Base-by-base conservation (phyloP, 352 stramenopile genomes). In the Saprolegnia diclina region DNA sequence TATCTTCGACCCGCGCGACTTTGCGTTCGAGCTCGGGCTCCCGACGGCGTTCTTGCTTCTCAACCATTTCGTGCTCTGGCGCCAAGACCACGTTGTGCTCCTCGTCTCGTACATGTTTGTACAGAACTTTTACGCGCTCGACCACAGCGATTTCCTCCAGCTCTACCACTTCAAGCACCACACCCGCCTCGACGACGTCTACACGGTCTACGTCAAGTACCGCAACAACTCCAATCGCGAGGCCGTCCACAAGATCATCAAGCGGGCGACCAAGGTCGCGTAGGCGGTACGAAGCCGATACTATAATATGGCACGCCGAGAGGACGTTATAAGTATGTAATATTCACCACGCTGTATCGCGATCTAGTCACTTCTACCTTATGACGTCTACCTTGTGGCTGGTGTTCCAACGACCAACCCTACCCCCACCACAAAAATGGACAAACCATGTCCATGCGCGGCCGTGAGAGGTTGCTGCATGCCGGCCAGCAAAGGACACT, bases 121-220 rank as follows among this genome's bases (percentile, higher is more conserved):
- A 1, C 52, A 42, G 19, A 59, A 3, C 52, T 59, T 40, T 11
- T 59, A 59, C 35, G 52, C 52, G 3, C 52, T 59, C 35, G 52
- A 59, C 52, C 52, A 59, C 35, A 59, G 52, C 35, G 52, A 59
- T 24, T 35, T 26, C 24, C 24, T 59, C 35, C 2, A 59, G 52
- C 35, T 40, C 35, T 59, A 59, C 35, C 52, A 59, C 9, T 59
- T 59, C 11, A 4, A 59, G 2, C 52, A 59, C 19, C 52, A 59
- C 52, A 11, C 52, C 13, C 52, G 35, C 9, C 52, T 59, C 13
- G 52, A 59, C 35, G 52, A 59, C 11, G 52, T 59, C 11, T 59
- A 59, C 35, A 59, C 52, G 35, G 52, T 59, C 11, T 59, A 59
- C 52, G 11, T 59, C 52, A 59, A 59, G 35, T 59, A 59, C 35